Percentiles rank a stretch among this genome's conserved stretches.
Conservation (phyloP, 2,329 filamentous ascomycete genomes). For the Talaromyces rugulosus region DNA sequence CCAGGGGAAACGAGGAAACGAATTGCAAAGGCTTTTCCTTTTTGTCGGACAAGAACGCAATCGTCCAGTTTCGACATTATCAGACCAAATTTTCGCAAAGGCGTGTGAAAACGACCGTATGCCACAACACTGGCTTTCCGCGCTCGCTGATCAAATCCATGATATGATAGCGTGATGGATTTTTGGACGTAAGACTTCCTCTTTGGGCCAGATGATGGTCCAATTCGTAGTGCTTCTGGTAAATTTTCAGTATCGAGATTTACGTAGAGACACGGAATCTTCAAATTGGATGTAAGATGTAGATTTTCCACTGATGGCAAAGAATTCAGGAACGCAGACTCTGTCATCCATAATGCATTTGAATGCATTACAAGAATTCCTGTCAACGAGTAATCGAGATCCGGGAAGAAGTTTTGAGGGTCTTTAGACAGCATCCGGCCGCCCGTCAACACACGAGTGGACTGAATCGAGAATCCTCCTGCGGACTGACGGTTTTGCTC, state of each 20-base stretch:
- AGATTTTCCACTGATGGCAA: slow-evolving; percentile 27
- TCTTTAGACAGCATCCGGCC: slow-evolving; percentile 20
- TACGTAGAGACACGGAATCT: slow-evolving; percentile 33
- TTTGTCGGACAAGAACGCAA: slow-evolving; percentile 30
- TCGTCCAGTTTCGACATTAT: slow-evolving; percentile 26
- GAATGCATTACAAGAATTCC: slow-evolving; percentile 35
- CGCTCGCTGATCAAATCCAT: slow-evolving; percentile 31
- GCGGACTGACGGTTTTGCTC: slow-evolving; percentile 11
- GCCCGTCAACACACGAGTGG: slow-evolving; percentile 27
- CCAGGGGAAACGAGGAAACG: slow-evolving; percentile 34
- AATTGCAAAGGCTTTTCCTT: slow-evolving; percentile 33
- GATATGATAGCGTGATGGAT: slow-evolving; percentile 34
- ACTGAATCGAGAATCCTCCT: slow-evolving; percentile 17
- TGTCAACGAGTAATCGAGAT: slow-evolving; percentile 31
- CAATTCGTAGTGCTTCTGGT: slow-evolving; percentile 26
- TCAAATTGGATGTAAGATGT: slow-evolving; percentile 24
- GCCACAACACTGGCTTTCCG: slow-evolving; percentile 32
- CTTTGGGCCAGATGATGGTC: slow-evolving; percentile 22
- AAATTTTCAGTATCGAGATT: slow-evolving; percentile 28
- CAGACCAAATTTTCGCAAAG: slow-evolving; percentile 22
- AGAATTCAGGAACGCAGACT: slow-evolving; percentile 24
- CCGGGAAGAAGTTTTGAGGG: slow-evolving; percentile 24
- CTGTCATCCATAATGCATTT: slow-evolving; percentile 31
- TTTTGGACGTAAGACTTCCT: slow-evolving; percentile 28
- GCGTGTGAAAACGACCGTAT: slow-evolving; percentile 28